These are phyloP conservation scores for Cercophora samala DNA, from an alignment of 495 filamentous ascomycete species.

Conservation along the genomic window DNA sequence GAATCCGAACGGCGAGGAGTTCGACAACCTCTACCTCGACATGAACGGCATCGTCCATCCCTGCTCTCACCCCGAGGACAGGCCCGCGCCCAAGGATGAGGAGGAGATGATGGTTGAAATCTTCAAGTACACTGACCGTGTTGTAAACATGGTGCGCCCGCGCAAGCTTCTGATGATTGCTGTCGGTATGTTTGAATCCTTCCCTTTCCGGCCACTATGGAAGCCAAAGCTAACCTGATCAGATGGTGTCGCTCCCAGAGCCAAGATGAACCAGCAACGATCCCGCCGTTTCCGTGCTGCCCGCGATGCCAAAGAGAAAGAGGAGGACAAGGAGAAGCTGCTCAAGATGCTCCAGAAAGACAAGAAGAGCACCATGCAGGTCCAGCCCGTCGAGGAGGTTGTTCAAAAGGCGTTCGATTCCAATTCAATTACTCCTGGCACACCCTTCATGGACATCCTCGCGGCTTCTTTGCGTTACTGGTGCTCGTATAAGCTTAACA, in stretches of 20 bases:
- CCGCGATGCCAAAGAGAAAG: slow-evolving; percentile 90
- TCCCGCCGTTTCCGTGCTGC: slow-evolving; percentile 88
- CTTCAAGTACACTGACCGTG: slow-evolving; percentile 94
- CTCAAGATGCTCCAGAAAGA: slow-evolving; percentile 75
- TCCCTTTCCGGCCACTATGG: background rate
- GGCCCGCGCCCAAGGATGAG: slow-evolving; percentile 83
- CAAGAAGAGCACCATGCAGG: slow-evolving; percentile 58
- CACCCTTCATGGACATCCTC: slow-evolving; percentile 97
- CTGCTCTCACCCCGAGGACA: slow-evolving; percentile 95
- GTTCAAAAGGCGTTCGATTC: slow-evolving; percentile 94
- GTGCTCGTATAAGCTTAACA: slow-evolving; percentile 94
- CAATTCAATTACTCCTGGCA: slow-evolving; percentile 96
- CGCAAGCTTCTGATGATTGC: slow-evolving; percentile 96
- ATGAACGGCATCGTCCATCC: slow-evolving; percentile 99
- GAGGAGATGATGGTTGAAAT: slow-evolving; percentile 99
- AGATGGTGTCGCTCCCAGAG: slow-evolving; percentile 92
- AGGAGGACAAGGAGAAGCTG: slow-evolving; percentile 84
- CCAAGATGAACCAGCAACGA: slow-evolving; percentile 98
- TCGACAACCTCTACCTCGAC: slow-evolving; percentile 96
- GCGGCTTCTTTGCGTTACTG: slow-evolving; percentile 91
- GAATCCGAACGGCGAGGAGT: slow-evolving; percentile 97
- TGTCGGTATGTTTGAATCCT: slow-evolving; percentile 66
- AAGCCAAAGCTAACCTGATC: slow-evolving; percentile 33
- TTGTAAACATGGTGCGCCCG: slow-evolving; percentile 96
- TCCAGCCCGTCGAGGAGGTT: slow-evolving; percentile 59